A percentile compares a stretch with the other conserved stretches of the same genome.
Evolutionary conservation across 73 alveolate genomes (phyloP).

Genomic region (Paramecium sonneborni): DNA sequence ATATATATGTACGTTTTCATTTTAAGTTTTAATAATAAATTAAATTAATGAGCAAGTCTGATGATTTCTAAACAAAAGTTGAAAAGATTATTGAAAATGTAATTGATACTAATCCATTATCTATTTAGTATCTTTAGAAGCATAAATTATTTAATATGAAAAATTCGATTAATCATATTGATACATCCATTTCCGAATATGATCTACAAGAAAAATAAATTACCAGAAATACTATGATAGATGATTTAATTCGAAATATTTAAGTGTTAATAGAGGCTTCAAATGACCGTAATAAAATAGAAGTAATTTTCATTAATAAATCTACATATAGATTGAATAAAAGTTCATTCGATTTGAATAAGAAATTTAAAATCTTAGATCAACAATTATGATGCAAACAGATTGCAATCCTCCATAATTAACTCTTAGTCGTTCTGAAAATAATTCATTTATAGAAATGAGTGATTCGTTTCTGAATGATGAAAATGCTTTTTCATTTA

Average conservation of each 20-base stretch:
- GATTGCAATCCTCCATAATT: background rate
- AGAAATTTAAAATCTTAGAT: background rate
- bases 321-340: background rate
- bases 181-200: background rate
- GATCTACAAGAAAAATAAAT: background rate
- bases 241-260: background rate
- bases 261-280: background rate
- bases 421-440: background rate
- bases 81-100: constrained; percentile 32
- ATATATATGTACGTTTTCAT: background rate
- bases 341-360: background rate
- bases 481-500: background rate
- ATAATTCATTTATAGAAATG: background rate
- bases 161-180: background rate
- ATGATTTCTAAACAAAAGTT: background rate
- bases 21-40: background rate
- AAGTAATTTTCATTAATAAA: background rate
- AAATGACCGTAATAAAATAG: background rate
- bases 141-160: background rate
- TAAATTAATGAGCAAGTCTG: background rate
- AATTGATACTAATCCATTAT: background rate
- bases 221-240: background rate
- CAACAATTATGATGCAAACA: background rate
- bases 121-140: background rate
- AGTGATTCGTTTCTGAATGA: constrained; percentile 32